Evolutionary conservation across 139 green algal species (phyloP).

Genomic region (Picochlorum sp.): DNA sequence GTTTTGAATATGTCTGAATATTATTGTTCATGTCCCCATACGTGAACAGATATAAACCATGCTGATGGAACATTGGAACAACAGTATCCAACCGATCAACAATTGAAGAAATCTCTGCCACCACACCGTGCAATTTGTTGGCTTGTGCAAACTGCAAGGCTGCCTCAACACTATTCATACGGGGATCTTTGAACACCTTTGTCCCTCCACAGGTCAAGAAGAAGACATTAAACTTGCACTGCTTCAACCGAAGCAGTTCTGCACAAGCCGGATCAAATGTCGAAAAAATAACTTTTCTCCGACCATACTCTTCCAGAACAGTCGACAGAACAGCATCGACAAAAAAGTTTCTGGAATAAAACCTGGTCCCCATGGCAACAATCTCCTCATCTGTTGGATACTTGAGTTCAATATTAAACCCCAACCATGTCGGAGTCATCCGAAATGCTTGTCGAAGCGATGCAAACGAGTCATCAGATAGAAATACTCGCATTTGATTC

Average conservation of each 20-base stretch:
- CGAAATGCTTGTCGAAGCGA: constrained; percentile 35
- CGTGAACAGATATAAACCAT: constrained; percentile 40
- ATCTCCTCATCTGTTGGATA: constrained; percentile 33
- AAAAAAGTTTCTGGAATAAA: constrained; percentile 39
- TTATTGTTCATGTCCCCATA: constrained; percentile 40
- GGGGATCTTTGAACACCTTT: constrained; percentile 35
- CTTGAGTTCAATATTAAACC: constrained; percentile 49
- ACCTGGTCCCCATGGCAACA: constrained; percentile 15
- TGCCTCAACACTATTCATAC: constrained; percentile 40
- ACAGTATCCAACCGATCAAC: constrained; percentile 21
- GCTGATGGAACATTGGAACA: constrained; percentile 24
- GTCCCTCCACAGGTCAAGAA: constrained; percentile 43
- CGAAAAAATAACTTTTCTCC: constrained; percentile 35
- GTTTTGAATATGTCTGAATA: constrained; percentile 17
- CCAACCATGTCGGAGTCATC: constrained; percentile 31
- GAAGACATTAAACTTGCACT: constrained; percentile 36
- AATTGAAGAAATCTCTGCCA: constrained; percentile 22
- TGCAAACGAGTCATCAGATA: constrained; percentile 12
- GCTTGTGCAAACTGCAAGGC: constrained; percentile 34
- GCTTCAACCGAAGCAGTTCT: constrained; percentile 35
- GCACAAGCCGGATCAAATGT: constrained; percentile 43
- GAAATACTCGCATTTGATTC: neutral
- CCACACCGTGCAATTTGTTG: constrained; percentile 32
- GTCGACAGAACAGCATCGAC: constrained; percentile 32
- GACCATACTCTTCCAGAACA: constrained; percentile 29